Percentiles rank a stretch among this genome's conserved stretches.
Evolutionary conservation across 2,329 filamentous ascomycete species (phyloP).

Genomic region (Emericellopsis atlantica): DNA sequence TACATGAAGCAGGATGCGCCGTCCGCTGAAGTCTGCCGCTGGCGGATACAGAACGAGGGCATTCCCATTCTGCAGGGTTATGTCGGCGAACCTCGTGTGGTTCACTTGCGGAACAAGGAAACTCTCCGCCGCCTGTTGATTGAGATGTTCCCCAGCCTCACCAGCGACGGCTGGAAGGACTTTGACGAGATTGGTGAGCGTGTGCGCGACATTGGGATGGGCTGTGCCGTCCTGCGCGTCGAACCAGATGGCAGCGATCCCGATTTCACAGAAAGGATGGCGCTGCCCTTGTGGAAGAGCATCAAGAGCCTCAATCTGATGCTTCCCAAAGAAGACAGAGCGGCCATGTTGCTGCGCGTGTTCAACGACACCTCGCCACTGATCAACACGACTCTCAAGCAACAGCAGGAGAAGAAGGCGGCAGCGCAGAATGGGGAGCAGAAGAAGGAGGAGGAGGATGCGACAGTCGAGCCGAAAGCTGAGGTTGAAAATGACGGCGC

Average conservation of each 20-base stretch:
- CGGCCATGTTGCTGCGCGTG: conserved; percentile 79
- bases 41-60: conserved; percentile 93
- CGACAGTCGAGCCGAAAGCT: background rate
- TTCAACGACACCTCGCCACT: conserved; percentile 83
- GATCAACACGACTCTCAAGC: conserved; percentile 53
- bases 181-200: conserved; percentile 82
- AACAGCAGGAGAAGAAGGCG: conserved; percentile 29
- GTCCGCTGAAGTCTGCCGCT: conserved; percentile 73
- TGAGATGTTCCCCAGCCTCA: conserved; percentile 93
- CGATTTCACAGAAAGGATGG: conserved; percentile 62
- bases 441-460: background rate
- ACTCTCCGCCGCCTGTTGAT: conserved; percentile 74
- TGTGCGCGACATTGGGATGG: conserved; percentile 69
- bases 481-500: background rate
- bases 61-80: conserved; percentile 85
- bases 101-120: conserved; percentile 62
- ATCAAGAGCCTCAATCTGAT: conserved; percentile 88
- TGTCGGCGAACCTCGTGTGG: conserved; percentile 65
- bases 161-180: conserved; percentile 58
- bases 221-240: conserved; percentile 80
- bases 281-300: conserved; percentile 88
- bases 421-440: background rate
- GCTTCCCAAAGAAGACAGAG: conserved; percentile 93
- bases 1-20: conserved; percentile 97
- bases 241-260: conserved; percentile 56